phyloP scores from a whole-genome alignment of 495 filamentous ascomycete genomes.

The Pseudevernia furfuracea region DNA sequence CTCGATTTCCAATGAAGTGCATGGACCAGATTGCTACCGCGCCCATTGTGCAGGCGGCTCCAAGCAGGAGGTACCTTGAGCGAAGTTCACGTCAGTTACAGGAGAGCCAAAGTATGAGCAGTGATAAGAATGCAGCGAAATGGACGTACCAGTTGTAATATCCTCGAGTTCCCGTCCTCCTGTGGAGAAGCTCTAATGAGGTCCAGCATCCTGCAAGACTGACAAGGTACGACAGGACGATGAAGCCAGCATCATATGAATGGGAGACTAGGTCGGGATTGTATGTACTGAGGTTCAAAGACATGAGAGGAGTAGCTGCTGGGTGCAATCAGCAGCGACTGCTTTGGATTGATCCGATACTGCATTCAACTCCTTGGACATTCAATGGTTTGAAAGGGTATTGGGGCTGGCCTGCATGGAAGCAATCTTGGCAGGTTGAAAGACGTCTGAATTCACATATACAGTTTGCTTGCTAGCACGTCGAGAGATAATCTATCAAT shows the following conservation, averaged over 20 bases:
- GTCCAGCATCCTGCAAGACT: conserved; percentile 69
- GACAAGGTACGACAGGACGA: conserved; percentile 69
- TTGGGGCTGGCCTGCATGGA: not conserved
- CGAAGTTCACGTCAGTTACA: not conserved
- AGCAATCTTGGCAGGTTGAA: not conserved
- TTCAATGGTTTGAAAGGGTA: not conserved
- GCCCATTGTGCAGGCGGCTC: conserved; percentile 69
- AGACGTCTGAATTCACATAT: not conserved
- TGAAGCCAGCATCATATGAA: conserved; percentile 52
- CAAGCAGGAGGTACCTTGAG: conserved; percentile 59
- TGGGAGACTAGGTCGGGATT: conserved; percentile 41
- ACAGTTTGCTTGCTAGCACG: not conserved
- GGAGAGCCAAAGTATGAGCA: not conserved
- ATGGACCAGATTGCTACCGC: conserved; percentile 77
- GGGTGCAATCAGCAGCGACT: not conserved
- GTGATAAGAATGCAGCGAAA: too few species aligned
- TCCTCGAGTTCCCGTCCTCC: conserved; percentile 59
- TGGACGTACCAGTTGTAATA: conserved; percentile 57
- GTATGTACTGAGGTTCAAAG: not conserved
- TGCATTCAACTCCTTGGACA: not conserved
- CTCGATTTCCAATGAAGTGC: conserved; percentile 82
- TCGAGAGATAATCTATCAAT: not conserved
- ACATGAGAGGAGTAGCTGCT: not conserved
- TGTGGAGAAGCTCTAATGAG: conserved; percentile 74
- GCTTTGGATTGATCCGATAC: not conserved